Base-by-base conservation (phyloP, 2,329 filamentous ascomycete genomes). In the Ramularia endophylla region DNA sequence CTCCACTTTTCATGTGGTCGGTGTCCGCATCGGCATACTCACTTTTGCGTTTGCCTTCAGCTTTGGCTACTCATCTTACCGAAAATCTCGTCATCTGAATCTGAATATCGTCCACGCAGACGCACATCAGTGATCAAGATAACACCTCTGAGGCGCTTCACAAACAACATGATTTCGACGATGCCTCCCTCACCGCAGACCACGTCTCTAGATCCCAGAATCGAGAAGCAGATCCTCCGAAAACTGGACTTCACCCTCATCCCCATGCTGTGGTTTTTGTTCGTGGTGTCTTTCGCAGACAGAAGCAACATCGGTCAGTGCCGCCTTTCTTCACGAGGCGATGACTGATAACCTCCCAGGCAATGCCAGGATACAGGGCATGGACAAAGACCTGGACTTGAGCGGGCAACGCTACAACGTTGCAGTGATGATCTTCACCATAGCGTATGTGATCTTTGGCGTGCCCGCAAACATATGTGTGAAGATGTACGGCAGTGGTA, bases 401-500 rank as follows among this genome's bases (percentile, higher is more conserved):
- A 53, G 54, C 27, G 59, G 59, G 13, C 60, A 64, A 36, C 47
- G 58, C 6, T 66, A 60, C 57, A 66, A 65, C 44, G 59, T 65
- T 29, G 55, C 55, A 8, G 57, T 63, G 15, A 61, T 57, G 54
- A 56, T 61, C n/a, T 65, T 66, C 53, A 64, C 62, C 17, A 50
- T 66, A 5, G 59, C 60, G 4, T 65, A 65, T 35, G 52, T 65
- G 7, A 46, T 62, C 20, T 62, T 57, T 38, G 62, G 60, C 5
- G 52, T 65, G 7, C 61, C 62, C 27, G 44, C 43, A 12, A 38
- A 30, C 16, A 43, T 51, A 7, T 87, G 87, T 5, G 65, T 62
- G 22, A 74, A 78, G 50, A 89, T 94, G 84, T 77, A 94, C 56
- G 83, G 17, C 6, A 22, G 15, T 20, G 6, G 17, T 20, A 20